phyloP scores from a whole-genome alignment of 2,329 filamentous ascomycete species.

The Ophiostoma quercus region DNA sequence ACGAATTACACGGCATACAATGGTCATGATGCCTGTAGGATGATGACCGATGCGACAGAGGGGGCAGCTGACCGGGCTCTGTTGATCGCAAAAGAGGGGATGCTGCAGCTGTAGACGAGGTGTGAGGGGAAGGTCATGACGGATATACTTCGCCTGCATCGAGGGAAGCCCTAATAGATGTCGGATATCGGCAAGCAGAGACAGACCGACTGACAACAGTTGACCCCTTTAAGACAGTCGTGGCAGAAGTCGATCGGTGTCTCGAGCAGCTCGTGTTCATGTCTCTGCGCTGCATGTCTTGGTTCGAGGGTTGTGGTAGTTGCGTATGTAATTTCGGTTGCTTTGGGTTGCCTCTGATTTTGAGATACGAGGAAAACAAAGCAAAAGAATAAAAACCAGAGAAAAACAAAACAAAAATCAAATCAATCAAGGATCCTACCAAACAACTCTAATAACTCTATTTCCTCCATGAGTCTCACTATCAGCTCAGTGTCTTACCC shows the following conservation, averaged over 20 bases:
- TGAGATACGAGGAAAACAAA: neutral
- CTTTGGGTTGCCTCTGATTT: neutral
- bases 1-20: neutral
- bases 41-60: neutral
- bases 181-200: conserved; percentile 2
- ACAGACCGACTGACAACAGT: neutral
- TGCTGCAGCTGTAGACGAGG: neutral
- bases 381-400: neutral
- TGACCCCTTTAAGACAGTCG: neutral
- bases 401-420: neutral
- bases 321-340: no score
- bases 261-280: neutral
- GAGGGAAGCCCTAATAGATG: neutral
- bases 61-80: neutral
- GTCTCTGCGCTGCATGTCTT: neutral
- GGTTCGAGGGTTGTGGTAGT: neutral
- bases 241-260: neutral
- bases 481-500: neutral
- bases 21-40: neutral
- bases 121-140: neutral
- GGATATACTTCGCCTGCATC: neutral
- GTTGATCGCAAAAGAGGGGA: conserved; percentile 3
- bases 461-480: neutral
- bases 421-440: neutral
- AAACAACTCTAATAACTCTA: neutral